Conservation (phyloP, 2,329 filamentous ascomycete species). For the Diplodia intermedia region DNA sequence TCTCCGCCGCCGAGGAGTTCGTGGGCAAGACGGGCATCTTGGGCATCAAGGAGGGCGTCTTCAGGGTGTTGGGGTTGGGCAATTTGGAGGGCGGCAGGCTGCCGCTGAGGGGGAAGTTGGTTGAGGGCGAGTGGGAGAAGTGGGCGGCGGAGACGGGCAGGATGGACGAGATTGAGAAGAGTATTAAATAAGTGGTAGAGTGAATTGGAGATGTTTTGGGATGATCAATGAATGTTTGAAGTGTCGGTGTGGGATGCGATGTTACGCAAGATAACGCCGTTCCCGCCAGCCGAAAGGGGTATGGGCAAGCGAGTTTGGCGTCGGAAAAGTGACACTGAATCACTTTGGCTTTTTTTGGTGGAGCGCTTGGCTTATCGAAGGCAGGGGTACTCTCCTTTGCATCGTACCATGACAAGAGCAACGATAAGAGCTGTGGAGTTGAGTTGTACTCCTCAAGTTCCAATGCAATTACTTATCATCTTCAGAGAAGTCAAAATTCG, state of each 20-base stretch:
- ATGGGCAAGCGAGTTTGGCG: constrained; percentile 1
- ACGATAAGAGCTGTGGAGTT: too few relatives aligned
- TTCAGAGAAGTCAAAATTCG: too few relatives aligned
- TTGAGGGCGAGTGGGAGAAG: constrained; percentile 38
- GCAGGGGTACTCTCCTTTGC: not conserved
- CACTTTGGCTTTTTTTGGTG: too few relatives aligned
- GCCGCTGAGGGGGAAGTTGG: constrained; percentile 65
- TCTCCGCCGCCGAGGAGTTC: constrained; percentile 65
- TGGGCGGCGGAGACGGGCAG: constrained; percentile 18
- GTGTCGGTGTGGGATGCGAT: not conserved
- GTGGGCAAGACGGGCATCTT: constrained; percentile 63
- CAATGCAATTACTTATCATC: too few relatives aligned
- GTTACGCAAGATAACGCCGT: not conserved
- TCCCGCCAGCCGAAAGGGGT: constrained; percentile 6
- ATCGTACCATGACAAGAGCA: not conserved
- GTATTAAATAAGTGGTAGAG: not conserved
- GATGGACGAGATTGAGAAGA: constrained; percentile 27
- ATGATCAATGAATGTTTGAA: not conserved
- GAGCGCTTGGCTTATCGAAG: not conserved
- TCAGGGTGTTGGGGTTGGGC: constrained; percentile 61
- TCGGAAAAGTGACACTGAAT: not conserved
- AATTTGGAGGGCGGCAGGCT: constrained; percentile 63
- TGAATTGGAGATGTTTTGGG: not conserved
- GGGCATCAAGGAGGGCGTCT: constrained; percentile 66
- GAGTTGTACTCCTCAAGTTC: too few relatives aligned